A percentile compares a stretch with the other conserved stretches of the same genome.
phyloP scores from a whole-genome alignment of 2,329 filamentous ascomycete genomes.

The Aspergillus fumigatus region DNA sequence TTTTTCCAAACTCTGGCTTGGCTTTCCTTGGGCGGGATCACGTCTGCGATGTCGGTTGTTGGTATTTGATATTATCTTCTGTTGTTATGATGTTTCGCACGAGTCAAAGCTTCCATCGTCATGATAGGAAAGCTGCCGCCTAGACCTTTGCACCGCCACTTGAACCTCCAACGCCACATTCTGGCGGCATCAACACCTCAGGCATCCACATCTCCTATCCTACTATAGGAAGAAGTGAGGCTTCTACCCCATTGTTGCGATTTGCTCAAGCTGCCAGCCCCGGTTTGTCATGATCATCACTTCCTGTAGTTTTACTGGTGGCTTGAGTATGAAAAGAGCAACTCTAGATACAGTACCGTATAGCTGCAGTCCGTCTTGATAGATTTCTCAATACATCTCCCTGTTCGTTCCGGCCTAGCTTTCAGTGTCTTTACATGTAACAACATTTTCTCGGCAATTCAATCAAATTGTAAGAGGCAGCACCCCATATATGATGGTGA shows the following conservation, averaged over 20 bases:
- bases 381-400: not conserved
- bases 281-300: no score
- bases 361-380: not conserved
- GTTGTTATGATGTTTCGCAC: not conserved
- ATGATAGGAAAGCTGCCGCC: constrained; percentile 2
- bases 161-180: not conserved
- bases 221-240: not conserved
- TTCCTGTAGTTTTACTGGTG: not conserved
- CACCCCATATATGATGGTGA: no score
- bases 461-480: no score
- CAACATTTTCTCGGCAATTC: no score
- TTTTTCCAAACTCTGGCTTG: constrained; percentile 32
- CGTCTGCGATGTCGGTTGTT: constrained; percentile 4
- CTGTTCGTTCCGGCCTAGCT: not conserved
- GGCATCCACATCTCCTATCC: not conserved
- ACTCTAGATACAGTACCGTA: not conserved
- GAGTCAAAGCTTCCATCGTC: not conserved
- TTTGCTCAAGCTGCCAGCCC: not conserved
- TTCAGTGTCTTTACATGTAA: no score
- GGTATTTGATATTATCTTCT: constrained; percentile 10
- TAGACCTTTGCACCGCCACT: constrained; percentile 10
- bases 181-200: constrained; percentile 5
- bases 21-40: not conserved
- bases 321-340: not conserved
- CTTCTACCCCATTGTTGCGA: not conserved